These are phyloP conservation scores for Exophiala viscosa DNA, from an alignment of 2,329 filamentous ascomycete genomes.

Conservation along the genomic window DNA sequence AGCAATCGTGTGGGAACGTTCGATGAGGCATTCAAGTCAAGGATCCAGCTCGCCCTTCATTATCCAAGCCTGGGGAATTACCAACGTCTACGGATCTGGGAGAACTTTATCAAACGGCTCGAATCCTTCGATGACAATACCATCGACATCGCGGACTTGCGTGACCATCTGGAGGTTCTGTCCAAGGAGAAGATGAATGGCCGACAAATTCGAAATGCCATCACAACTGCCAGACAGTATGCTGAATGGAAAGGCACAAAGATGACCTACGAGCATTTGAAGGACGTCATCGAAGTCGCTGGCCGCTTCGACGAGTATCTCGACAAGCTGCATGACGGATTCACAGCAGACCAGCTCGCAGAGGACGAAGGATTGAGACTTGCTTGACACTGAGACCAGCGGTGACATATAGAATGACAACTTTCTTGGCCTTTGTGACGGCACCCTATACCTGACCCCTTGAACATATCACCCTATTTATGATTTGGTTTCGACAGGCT, in stretches of 20 bases:
- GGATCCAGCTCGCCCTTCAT: slow-evolving; percentile 44
- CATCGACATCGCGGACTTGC: slow-evolving; percentile 19
- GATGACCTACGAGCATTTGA: slow-evolving; percentile 21
- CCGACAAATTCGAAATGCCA: slow-evolving; percentile 30
- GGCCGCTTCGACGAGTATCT: slow-evolving; percentile 2
- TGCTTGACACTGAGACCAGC: too few relatives aligned
- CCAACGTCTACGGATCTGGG: slow-evolving; percentile 2
- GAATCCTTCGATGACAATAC: background rate
- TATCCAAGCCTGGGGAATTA: slow-evolving; percentile 21
- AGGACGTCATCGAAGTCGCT: slow-evolving; percentile 21
- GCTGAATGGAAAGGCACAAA: slow-evolving; percentile 18
- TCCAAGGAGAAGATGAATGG: slow-evolving; percentile 29
- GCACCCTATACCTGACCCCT: too few relatives aligned
- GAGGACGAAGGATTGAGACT: background rate
- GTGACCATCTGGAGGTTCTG: slow-evolving; percentile 20
- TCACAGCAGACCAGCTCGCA: background rate
- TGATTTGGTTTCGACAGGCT: too few relatives aligned
- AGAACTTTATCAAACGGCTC: slow-evolving; percentile 13
- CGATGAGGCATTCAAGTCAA: slow-evolving; percentile 37
- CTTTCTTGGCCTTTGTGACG: too few relatives aligned
- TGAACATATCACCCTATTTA: too few relatives aligned
- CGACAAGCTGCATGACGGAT: background rate
- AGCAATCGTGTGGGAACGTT: slow-evolving; percentile 33
- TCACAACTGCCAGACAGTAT: slow-evolving; percentile 28
- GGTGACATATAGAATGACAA: too few relatives aligned